Percentiles rank a stretch among this genome's conserved stretches.
Evolutionary conservation across 2,329 filamentous ascomycete genomes (phyloP).

Genomic region (Emergomyces pasteurianus): DNA sequence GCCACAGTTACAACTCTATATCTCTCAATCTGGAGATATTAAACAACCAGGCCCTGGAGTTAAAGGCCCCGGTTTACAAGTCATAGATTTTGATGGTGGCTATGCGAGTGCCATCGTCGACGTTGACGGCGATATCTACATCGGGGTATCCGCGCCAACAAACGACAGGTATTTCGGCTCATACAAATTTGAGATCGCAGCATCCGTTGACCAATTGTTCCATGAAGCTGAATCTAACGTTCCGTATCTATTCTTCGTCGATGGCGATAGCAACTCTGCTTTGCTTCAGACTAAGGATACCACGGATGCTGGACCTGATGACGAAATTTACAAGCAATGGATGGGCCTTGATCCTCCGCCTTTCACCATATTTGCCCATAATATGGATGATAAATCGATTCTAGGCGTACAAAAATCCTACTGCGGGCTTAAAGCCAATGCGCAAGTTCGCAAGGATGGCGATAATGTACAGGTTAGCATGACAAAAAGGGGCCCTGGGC

Average conservation of each 20-base stretch:
- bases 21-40: conserved; percentile 56
- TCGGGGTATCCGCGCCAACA: conserved; percentile 62
- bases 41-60: conserved; percentile 53
- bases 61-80: conserved; percentile 30
- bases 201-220: conserved; percentile 67
- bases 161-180: conserved; percentile 49
- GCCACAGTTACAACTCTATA: conserved; percentile 65
- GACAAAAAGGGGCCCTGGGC: conserved; percentile 54
- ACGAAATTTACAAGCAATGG: conserved; percentile 42
- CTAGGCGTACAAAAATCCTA: conserved; percentile 66
- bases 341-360: conserved; percentile 47
- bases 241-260: conserved; percentile 62
- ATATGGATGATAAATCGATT: conserved; percentile 45
- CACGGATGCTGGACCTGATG: conserved; percentile 39
- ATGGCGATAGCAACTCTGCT: conserved; percentile 69
- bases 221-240: conserved; percentile 45
- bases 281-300: conserved; percentile 68
- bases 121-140: conserved; percentile 56
- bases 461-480: conserved; percentile 51
- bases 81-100: conserved; percentile 50
- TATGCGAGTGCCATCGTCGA: conserved; percentile 53
- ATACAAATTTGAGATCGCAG: conserved; percentile 74
- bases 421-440: conserved; percentile 61
- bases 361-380: conserved; percentile 67
- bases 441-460: conserved; percentile 47